Evolutionary conservation across 2,329 filamentous ascomycete species (phyloP).

Genomic region (Aureobasidium sp.): DNA sequence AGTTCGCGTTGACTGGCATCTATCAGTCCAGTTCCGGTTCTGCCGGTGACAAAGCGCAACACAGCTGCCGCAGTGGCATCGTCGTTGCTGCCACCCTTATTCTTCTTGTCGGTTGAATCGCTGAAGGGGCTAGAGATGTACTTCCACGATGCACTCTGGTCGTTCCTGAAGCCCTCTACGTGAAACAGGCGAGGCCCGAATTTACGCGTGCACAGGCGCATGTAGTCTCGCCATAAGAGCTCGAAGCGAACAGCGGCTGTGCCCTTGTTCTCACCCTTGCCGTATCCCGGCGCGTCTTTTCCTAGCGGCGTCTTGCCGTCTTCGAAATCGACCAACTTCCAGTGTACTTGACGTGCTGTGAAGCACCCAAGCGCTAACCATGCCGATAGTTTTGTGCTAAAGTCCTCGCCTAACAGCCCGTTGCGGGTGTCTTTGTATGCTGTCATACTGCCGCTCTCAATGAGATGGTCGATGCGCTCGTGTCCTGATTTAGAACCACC

Average conservation of each 20-base stretch:
- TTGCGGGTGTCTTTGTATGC: constrained; percentile 64
- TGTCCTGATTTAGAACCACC: constrained; percentile 58
- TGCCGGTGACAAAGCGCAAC: constrained; percentile 54
- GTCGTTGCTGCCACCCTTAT: constrained; percentile 39
- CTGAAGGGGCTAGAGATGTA: constrained; percentile 26
- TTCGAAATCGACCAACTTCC: constrained; percentile 59
- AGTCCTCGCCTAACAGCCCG: constrained; percentile 59
- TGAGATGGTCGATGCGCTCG: constrained; percentile 50
- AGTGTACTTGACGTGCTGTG: constrained; percentile 64
- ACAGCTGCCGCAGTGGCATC: constrained; percentile 29
- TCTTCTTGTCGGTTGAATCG: constrained; percentile 26
- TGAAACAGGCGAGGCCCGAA: constrained; percentile 57
- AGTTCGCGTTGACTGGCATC: constrained; percentile 71
- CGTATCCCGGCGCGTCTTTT: constrained; percentile 44
- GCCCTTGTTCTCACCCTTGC: constrained; percentile 62
- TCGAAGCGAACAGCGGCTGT: constrained; percentile 63
- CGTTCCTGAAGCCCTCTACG: constrained; percentile 53
- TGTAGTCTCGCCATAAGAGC: constrained; percentile 72
- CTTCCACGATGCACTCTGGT: constrained; percentile 25
- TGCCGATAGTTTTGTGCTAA: constrained; percentile 66
- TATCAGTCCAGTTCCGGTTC: constrained; percentile 67
- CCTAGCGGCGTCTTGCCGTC: constrained; percentile 43
- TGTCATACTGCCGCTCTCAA: constrained; percentile 51
- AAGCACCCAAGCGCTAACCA: constrained; percentile 65
- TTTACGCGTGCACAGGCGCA: constrained; percentile 66